These are phyloP conservation scores for Cladophialophora psammophila DNA, from an alignment of 2,329 filamentous ascomycete genomes.

Conservation along the genomic window DNA sequence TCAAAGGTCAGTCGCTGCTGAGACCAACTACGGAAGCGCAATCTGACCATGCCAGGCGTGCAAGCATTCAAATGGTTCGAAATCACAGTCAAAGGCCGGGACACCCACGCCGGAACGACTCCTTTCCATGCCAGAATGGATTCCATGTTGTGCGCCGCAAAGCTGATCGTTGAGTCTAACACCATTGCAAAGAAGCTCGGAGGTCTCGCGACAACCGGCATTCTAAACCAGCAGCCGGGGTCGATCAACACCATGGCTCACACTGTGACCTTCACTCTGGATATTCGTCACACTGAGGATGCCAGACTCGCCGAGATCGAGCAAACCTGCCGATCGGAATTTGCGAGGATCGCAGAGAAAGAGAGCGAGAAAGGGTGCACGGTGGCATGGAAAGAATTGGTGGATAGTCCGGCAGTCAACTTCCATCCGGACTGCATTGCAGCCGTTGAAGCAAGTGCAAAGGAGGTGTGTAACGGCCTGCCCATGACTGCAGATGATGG, in stretches of 20 bases:
- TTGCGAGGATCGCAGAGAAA: conserved; percentile 38
- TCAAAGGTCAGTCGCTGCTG: conserved; percentile 55
- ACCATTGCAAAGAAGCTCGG: conserved; percentile 67
- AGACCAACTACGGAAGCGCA: background rate
- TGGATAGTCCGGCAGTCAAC: conserved; percentile 57
- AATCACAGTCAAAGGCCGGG: conserved; percentile 69
- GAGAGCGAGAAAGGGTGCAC: conserved; percentile 41
- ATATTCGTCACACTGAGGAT: conserved; percentile 38
- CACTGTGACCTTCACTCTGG: conserved; percentile 39
- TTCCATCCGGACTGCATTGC: conserved; percentile 74
- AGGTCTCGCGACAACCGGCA: conserved; percentile 74
- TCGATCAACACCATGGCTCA: conserved; percentile 68
- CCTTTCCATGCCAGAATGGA: conserved; percentile 72
- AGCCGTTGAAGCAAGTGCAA: conserved; percentile 68
- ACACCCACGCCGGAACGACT: conserved; percentile 79
- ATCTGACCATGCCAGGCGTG: conserved; percentile 54
- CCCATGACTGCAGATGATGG: conserved; percentile 52
- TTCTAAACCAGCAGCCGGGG: conserved; percentile 70
- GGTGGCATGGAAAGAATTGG: conserved; percentile 40
- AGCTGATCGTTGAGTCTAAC: conserved; percentile 73
- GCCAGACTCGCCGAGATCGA: conserved; percentile 38
- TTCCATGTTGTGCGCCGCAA: conserved; percentile 71
- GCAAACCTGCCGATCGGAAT: conserved; percentile 33
- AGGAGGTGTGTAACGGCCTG: conserved; percentile 56
- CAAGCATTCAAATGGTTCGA: conserved; percentile 80